Conservation (phyloP, 495 filamentous ascomycete species). For the Tuber calosporum region DNA sequence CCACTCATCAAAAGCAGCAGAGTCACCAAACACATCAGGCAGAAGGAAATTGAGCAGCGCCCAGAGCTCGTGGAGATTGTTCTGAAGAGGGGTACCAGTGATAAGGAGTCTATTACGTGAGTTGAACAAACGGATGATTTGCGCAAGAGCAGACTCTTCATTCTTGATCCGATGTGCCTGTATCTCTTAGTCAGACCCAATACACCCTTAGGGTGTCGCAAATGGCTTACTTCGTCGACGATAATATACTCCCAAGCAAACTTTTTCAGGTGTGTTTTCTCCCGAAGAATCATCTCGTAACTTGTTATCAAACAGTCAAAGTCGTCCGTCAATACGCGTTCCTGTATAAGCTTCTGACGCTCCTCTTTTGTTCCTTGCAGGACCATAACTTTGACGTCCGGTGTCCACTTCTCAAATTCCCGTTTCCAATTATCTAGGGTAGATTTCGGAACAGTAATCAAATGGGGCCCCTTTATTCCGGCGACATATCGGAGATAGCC, state of each 20-base stretch:
- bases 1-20: constrained; percentile 98
- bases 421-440: constrained; percentile 98
- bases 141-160: constrained; percentile 91
- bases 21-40: constrained; percentile 94
- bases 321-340: constrained; percentile 80
- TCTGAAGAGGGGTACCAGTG: constrained; percentile 94
- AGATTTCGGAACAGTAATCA: constrained; percentile 91
- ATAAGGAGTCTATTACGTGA: constrained; percentile 93
- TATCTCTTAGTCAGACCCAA: too few relatives aligned
- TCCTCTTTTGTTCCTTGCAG: constrained; percentile 95
- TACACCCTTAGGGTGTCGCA: background rate
- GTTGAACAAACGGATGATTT: constrained; percentile 95
- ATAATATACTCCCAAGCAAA: constrained; percentile 99
- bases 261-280: constrained; percentile 92
- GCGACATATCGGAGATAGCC: constrained; percentile 88
- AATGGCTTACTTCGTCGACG: constrained; percentile 63
- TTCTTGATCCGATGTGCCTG: constrained; percentile 96
- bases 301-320: constrained; percentile 94
- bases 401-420: constrained; percentile 89
- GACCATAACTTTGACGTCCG: constrained; percentile 88
- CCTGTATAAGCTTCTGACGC: constrained; percentile 77
- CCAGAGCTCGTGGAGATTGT: constrained; percentile 99
- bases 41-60: constrained; percentile 93
- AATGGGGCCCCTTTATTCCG: constrained; percentile 84
- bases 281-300: constrained; percentile 92